phyloP scores from a whole-genome alignment of 2,329 filamentous ascomycete species.

The Aureobasidium sp. region DNA sequence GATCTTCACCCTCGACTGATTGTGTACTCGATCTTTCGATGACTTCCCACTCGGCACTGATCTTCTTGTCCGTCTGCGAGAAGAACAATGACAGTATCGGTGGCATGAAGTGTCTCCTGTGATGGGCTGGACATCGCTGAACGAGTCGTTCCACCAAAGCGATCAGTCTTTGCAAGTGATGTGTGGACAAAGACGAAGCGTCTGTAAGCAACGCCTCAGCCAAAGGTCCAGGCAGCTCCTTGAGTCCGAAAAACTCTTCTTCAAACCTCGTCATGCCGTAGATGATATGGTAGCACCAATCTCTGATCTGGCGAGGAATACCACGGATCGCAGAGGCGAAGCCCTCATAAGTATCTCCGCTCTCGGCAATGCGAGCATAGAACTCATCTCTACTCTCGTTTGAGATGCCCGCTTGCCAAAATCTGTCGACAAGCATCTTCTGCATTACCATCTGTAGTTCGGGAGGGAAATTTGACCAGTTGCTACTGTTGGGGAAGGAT shows the following conservation, averaged over 20 bases:
- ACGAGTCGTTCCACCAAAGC: conserved; percentile 84
- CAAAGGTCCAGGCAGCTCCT: conserved; percentile 72
- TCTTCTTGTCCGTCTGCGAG: conserved; percentile 76
- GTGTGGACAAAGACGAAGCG: conserved; percentile 73
- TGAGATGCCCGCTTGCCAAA: conserved; percentile 97
- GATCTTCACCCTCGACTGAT: conserved; percentile 61
- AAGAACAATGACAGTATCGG: conserved; percentile 77
- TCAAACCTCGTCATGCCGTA: conserved; percentile 87
- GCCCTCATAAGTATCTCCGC: conserved; percentile 82
- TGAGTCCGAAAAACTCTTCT: conserved; percentile 82
- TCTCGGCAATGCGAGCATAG: conserved; percentile 82
- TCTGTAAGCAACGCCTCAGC: conserved; percentile 78
- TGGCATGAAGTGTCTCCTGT: conserved; percentile 72
- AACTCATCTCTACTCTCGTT: conserved; percentile 94
- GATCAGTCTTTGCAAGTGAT: conserved; percentile 88
- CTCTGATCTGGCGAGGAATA: conserved; percentile 78
- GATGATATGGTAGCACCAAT: conserved; percentile 88
- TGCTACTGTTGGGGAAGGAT: conserved; percentile 77
- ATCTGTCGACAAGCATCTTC: conserved; percentile 82
- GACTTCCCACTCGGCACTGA: conserved; percentile 76
- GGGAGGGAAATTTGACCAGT: conserved; percentile 68
- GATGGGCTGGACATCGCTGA: conserved; percentile 77
- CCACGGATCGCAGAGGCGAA: conserved; percentile 89
- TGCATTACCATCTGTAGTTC: conserved; percentile 72
- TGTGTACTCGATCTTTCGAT: conserved; percentile 52